Evolutionary conservation across 1,284 basidiomycete genomes (phyloP).

Genomic region (Trichosporon inkin): DNA sequence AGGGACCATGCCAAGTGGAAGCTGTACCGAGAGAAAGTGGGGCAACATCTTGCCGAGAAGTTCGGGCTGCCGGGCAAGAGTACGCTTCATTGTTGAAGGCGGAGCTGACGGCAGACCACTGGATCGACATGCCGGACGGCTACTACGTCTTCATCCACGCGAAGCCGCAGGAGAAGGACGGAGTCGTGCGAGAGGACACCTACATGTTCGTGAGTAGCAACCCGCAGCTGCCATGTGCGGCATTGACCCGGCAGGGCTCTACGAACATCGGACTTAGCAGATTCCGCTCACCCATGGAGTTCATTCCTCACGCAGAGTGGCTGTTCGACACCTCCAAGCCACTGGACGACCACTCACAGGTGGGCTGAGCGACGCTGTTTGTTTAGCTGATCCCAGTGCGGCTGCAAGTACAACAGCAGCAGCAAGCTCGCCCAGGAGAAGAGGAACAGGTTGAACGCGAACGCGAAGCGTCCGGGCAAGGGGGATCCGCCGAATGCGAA

Average conservation of each 20-base stretch:
- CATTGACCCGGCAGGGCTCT: constrained; percentile 29
- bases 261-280: constrained; percentile 13
- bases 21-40: constrained; percentile 32
- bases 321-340: constrained; percentile 32
- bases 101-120: constrained; percentile 11
- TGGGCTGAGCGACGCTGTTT: constrained; percentile 1
- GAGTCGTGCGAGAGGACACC: constrained; percentile 27
- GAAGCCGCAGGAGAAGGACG: constrained; percentile 26
- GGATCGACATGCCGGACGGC: constrained; percentile 29
- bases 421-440: constrained; percentile 7
- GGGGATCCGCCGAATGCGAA: background rate
- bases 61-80: constrained; percentile 15
- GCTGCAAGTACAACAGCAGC: constrained; percentile 32
- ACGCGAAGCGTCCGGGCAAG: constrained; percentile 11
- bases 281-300: constrained; percentile 32
- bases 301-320: constrained; percentile 37
- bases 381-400: constrained; percentile 27
- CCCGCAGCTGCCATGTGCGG: background rate
- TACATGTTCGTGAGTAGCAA: constrained; percentile 34
- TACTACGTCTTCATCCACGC: constrained; percentile 37
- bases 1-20: constrained; percentile 26
- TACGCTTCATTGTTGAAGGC: background rate
- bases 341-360: constrained; percentile 30
- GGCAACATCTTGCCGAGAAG: constrained; percentile 26
- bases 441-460: constrained; percentile 2